Conservation (phyloP, 1,139 yeast genomes). For the Zygoascus meyerae region DNA sequence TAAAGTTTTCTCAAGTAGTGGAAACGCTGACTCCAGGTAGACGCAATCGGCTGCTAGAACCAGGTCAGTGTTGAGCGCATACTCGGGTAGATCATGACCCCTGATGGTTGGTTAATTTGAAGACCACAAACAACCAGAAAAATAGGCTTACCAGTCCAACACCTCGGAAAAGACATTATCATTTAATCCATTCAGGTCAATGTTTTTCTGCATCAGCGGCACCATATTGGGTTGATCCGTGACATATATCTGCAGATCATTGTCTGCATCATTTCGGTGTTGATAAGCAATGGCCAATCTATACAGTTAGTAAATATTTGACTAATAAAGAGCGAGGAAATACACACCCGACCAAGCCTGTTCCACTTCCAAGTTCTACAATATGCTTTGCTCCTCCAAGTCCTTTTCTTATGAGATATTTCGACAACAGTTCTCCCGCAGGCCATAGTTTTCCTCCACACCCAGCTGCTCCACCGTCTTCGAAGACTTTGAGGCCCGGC, state of each 20-base stretch:
- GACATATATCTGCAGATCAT: slow-evolving; percentile 4
- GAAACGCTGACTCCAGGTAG: slow-evolving; percentile 48
- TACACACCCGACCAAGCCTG: slow-evolving; percentile 47
- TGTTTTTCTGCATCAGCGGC: slow-evolving; percentile 43
- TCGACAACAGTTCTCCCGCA: slow-evolving; percentile 49
- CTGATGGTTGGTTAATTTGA: slow-evolving; percentile 15
- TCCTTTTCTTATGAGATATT: slow-evolving; percentile 37
- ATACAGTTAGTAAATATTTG: slow-evolving; percentile 3
- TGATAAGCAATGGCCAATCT: slow-evolving; percentile 8
- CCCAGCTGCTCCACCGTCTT: slow-evolving; percentile 53
- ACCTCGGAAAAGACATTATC: slow-evolving; percentile 38
- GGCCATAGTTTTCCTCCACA: slow-evolving; percentile 60
- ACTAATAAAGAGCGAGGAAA: neutral
- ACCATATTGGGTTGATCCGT: slow-evolving; percentile 33
- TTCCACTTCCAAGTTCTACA: slow-evolving; percentile 51
- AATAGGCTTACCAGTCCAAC: slow-evolving; percentile 38
- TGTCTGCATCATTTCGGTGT: neutral
- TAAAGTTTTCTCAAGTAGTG: slow-evolving; percentile 44
- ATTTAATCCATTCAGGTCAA: slow-evolving; percentile 36
- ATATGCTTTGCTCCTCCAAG: slow-evolving; percentile 30
- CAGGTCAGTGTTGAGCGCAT: slow-evolving; percentile 38
- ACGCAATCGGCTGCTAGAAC: slow-evolving; percentile 56
- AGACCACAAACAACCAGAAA: neutral
- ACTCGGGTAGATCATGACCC: slow-evolving; percentile 42
- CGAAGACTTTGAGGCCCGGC: slow-evolving; percentile 40